Base-by-base conservation (phyloP, 495 filamentous ascomycete species). In the Daldinia grandis region DNA sequence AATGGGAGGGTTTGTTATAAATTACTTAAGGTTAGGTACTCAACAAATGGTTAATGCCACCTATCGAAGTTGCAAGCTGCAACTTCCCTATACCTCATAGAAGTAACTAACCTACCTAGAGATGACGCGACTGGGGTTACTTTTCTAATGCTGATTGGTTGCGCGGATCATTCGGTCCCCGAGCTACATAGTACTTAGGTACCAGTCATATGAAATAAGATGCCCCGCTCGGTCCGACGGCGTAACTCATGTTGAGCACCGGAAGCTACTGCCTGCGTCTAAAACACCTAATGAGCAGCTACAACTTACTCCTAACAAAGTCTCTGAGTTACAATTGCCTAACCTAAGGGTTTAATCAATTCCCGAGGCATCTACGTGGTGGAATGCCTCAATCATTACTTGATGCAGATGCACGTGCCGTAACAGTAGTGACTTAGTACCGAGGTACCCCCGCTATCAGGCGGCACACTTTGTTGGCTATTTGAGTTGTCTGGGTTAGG, bases 81-180 rank as follows among this genome's bases (percentile, higher is more conserved):
- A 62, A 35, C 59, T 56, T 8, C 53, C 53, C 53, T n/a, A 56
- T 30, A 35, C 30, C 53, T 56, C 27, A 62, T 65, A 10, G 38
- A 56, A 56, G 50, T 63, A 63, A 50, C 60, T 65, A n/a, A n/a
- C n/a, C n/a, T n/a, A n/a, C n/a, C n/a, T n/a, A 33, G 55, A 54
- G 50, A 71, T 71, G 69, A 71, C 63, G 69, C 69, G 69, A 71
- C 69, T 53, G 51, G 69, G 44, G 33, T 66, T 51, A 33, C 19
- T 66, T 63, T 51, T n/a, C 35, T 7, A n/a, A 6, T 40, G 59
- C 47, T 66, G 35, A 71, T 71, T 71, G 69, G 69, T 5, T 31
- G 3, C 58, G 58, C 69, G 63, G 69, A 71, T 71, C 54, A 71
- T 71, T 63, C 53, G 69, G 63, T 21, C 28, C 47, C 67, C 66